These are phyloP conservation scores for Stropharia rugosoannulata DNA, from an alignment of 768 basidiomycete species.

Conservation along the genomic window DNA sequence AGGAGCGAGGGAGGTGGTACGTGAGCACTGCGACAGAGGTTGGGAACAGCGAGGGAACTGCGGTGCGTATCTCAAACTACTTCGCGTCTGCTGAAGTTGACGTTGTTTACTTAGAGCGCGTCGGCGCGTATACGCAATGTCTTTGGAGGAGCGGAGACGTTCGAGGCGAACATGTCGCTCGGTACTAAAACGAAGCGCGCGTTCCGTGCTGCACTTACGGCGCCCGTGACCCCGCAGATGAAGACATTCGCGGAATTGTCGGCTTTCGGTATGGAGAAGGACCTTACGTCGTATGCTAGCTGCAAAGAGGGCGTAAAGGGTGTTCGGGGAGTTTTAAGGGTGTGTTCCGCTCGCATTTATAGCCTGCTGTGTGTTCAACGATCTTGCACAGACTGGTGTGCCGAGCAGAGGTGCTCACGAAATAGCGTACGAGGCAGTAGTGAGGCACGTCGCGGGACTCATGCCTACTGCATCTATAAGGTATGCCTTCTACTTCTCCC, in stretches of 20 bases:
- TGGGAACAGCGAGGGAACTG: conserved; percentile 90
- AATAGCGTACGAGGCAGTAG: conserved; percentile 78
- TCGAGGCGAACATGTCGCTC: conserved; percentile 79
- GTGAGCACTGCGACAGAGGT: conserved; percentile 87
- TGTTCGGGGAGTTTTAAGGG: conserved; percentile 67
- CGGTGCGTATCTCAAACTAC: conserved; percentile 52
- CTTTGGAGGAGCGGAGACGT: conserved; percentile 87
- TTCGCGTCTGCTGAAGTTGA: not conserved
- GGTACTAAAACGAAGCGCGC: conserved; percentile 88
- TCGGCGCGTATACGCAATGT: conserved; percentile 83
- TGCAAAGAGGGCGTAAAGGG: conserved; percentile 66
- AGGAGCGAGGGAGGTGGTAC: conserved; percentile 75
- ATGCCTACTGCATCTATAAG: conserved; percentile 78
- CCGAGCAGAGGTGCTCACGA: conserved; percentile 60
- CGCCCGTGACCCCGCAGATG: conserved; percentile 63
- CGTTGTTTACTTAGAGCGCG: conserved; percentile 47
- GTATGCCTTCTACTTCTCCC: conserved; percentile 34
- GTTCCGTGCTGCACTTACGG: conserved; percentile 66
- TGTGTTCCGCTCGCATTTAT: conserved; percentile 28
- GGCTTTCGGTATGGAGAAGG: conserved; percentile 73
- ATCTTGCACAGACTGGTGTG: conserved; percentile 32
- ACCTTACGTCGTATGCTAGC: conserved; percentile 78
- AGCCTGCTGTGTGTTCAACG: not conserved
- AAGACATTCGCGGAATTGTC: conserved; percentile 69
- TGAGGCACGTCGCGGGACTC: conserved; percentile 73